phyloP scores from a whole-genome alignment of 495 filamentous ascomycete genomes.

The Neurospora pannonica region DNA sequence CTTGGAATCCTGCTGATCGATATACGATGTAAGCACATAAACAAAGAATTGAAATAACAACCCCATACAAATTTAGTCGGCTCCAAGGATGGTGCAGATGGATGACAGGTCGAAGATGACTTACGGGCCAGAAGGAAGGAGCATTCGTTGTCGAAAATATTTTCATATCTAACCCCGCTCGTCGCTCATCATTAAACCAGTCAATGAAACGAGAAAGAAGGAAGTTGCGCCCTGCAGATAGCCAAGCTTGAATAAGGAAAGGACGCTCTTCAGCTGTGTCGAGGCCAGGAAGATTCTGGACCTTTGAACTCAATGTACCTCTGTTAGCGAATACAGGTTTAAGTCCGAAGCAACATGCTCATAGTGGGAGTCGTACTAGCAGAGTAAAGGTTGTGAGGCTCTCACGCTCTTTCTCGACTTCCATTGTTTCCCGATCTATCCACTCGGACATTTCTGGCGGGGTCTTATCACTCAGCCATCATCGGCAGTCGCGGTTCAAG shows the following conservation, averaged over 20 bases:
- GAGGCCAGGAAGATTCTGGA: background rate
- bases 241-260: background rate
- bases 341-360: background rate
- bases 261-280: background rate
- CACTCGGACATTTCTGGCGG: background rate
- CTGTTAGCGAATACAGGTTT: background rate
- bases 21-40: background rate
- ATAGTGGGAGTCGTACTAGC: background rate
- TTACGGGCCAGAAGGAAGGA: background rate
- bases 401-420: background rate
- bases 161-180: background rate
- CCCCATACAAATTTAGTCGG: background rate
- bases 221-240: too few relatives aligned
- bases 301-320: background rate
- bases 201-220: background rate
- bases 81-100: background rate
- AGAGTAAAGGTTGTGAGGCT: background rate
- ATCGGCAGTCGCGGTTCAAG: too few relatives aligned
- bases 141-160: background rate
- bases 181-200: background rate
- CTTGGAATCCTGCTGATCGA: background rate
- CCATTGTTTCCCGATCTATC: background rate
- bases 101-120: background rate
- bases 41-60: background rate
- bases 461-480: background rate